Evolutionary conservation across 805 yeast species (phyloP), one percentile per base, ranked within the genome.

Genomic region (Zygosaccharomyces siamensis): DNA sequence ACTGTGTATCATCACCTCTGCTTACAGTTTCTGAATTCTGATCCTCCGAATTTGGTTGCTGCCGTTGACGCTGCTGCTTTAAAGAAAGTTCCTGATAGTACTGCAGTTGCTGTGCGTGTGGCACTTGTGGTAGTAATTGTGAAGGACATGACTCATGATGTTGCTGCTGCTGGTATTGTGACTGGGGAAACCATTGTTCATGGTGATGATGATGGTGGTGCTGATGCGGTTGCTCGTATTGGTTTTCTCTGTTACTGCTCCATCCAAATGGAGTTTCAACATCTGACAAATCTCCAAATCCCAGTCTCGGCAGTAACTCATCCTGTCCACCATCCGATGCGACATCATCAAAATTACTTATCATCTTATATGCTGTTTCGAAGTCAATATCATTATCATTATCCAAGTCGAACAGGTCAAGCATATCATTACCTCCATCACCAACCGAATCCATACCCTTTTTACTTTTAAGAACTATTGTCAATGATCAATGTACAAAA

Each of bases 331-430:
- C 30, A 12, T 37, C 20, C 35, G 50, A 33, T n/a, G 50, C n/a
- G 5, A 39, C 54, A 32, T 54, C 52, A 20, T 60, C 62, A 7
- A 56, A 48, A 21, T 55, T 55, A 45, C 61, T 58, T 23, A 66
- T 50, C 59, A 64, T 55, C 42, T 61, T 58, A 43, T 64, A 66
- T 5, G 70, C 70, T 4, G 70, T 66, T 37, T 66, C 70, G 44
- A 66, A 66, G 50, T 66, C 70, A 24, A 64, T 53, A 28, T 62
- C 68, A 18, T 59, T 53, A 23, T 60, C 67, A 26, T 59, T 53
- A 47, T 60, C 65, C 30, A 61, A 50, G 38, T 64, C 67, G 32
- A 61, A 58, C 14, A 60, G 50, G 38, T 59, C 61, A 26, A 58
- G 43, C 23, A 51, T 39, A 30, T 52, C 55, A 21, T 42, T 39